Evolutionary conservation across 495 filamentous ascomycete species (phyloP).

Genomic region (Neurospora terricola): DNA sequence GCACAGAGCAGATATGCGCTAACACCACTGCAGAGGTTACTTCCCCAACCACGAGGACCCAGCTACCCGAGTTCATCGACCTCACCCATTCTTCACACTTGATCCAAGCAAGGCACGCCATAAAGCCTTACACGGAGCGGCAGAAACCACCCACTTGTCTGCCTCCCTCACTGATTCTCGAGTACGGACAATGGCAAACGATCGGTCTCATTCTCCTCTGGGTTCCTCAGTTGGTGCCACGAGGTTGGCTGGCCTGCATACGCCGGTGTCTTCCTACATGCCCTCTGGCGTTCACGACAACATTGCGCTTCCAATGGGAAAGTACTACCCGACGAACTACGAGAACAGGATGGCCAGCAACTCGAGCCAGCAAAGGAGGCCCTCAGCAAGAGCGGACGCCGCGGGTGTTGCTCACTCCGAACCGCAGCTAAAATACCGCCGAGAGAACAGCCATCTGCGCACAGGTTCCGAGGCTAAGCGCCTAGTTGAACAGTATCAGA

Average conservation of each 20-base stretch:
- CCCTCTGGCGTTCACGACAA: slow-evolving; percentile 26
- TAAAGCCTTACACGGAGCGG: slow-evolving; percentile 20
- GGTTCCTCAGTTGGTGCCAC: not conserved
- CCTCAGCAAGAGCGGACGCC: not conserved
- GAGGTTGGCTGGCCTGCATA: slow-evolving; percentile 12
- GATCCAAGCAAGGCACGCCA: slow-evolving; percentile 28
- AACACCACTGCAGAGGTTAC: slow-evolving; percentile 29
- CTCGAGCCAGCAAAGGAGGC: slow-evolving; percentile 6
- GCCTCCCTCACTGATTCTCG: slow-evolving; percentile 9
- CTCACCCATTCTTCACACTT: slow-evolving; percentile 29
- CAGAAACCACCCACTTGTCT: slow-evolving; percentile 12
- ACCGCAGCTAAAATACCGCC: slow-evolving; percentile 16
- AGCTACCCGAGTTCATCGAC: slow-evolving; percentile 22
- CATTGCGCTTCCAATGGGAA: slow-evolving; percentile 37
- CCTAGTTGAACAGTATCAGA: slow-evolving; percentile 48
- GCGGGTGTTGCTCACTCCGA: slow-evolving; percentile 13
- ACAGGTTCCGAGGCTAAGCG: slow-evolving; percentile 37
- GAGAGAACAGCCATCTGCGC: slow-evolving; percentile 15
- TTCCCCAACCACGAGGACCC: slow-evolving; percentile 43
- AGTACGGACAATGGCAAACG: not conserved
- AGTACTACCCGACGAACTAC: slow-evolving; percentile 47
- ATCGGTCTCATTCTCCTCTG: slow-evolving; percentile 3
- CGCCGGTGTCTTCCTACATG: slow-evolving; percentile 33
- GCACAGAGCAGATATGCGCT: not conserved
- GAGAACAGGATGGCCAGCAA: slow-evolving; percentile 26